Evolutionary conservation across 208 protist genomes (phyloP).

Genomic region (Wallacemonas sp.): DNA sequence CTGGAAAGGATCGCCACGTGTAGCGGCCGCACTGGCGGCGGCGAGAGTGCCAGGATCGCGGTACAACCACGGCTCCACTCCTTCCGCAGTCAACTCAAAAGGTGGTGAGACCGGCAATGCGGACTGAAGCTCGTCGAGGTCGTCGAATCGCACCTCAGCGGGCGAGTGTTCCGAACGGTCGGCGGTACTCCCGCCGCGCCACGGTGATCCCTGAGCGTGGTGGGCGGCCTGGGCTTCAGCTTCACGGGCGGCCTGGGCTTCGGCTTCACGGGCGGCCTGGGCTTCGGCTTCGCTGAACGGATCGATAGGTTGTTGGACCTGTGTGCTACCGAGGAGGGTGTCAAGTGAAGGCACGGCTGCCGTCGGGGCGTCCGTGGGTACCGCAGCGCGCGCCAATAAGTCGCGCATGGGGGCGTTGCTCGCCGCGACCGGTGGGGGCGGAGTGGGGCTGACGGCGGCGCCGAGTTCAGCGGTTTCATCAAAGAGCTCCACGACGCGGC

Average conservation of each 20-base stretch:
- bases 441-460: background rate
- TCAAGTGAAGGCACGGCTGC: background rate
- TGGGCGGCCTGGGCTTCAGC: background rate
- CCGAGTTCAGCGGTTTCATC: background rate
- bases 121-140: background rate
- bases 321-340: background rate
- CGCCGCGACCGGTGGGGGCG: background rate
- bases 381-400: background rate
- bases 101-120: too few species aligned
- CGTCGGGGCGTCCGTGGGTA: background rate
- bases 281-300: too few species aligned
- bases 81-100: too few species aligned
- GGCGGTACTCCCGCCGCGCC: background rate
- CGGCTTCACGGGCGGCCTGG: slow-evolving; percentile 3
- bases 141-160: background rate
- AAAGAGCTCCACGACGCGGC: background rate
- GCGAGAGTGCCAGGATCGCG: too few species aligned
- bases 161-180: background rate
- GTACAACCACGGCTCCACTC: too few species aligned
- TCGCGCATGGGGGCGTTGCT: background rate
- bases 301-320: background rate
- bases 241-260: background rate
- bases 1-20: too few species aligned
- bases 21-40: too few species aligned
- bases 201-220: background rate